Percentiles rank a stretch among this genome's conserved stretches.
Evolutionary conservation across 2,329 filamentous ascomycete genomes (phyloP).

Genomic region (Colletotrichum godetiae): DNA sequence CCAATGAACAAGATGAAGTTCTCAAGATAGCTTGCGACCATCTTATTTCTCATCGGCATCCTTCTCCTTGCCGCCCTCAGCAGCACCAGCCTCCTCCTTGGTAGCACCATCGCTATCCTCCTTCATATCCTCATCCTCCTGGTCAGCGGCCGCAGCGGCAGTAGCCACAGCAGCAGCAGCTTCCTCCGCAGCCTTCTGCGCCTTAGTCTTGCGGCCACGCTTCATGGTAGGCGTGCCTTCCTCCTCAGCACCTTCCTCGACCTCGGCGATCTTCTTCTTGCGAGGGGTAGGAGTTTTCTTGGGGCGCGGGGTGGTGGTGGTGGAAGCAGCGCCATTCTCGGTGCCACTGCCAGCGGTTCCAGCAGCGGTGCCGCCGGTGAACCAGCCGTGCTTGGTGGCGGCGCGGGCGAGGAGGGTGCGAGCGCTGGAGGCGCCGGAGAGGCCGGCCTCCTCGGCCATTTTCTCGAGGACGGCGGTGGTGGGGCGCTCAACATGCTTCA

Average conservation of each 20-base stretch:
- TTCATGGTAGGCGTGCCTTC: constrained; percentile 22
- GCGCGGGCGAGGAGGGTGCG: constrained; percentile 6
- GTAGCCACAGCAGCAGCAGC: not conserved
- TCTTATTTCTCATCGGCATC: not conserved
- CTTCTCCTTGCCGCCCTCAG: not conserved
- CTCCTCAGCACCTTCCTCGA: not conserved
- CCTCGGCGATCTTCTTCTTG: constrained; percentile 24
- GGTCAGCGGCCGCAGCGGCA: not conserved
- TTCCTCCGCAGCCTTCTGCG: not conserved
- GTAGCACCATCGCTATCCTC: not conserved
- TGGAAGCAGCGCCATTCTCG: not conserved
- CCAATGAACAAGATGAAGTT: not conserved
- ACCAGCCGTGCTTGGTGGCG: constrained; percentile 16
- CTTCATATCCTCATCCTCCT: not conserved
- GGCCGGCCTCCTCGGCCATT: constrained; percentile 11
- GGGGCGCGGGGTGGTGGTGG: not conserved
- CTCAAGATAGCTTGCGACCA: not conserved
- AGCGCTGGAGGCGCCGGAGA: constrained; percentile 16
- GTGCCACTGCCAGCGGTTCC: not conserved
- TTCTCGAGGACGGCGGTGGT: not conserved
- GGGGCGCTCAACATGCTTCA: constrained; percentile 9
- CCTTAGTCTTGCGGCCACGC: constrained; percentile 21
- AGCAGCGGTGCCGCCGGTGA: not conserved
- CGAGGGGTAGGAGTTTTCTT: constrained; percentile 17
- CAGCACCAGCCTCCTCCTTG: not conserved